Conservation (phyloP, 345 rosid genomes). For the Ricinus communis region DNA sequence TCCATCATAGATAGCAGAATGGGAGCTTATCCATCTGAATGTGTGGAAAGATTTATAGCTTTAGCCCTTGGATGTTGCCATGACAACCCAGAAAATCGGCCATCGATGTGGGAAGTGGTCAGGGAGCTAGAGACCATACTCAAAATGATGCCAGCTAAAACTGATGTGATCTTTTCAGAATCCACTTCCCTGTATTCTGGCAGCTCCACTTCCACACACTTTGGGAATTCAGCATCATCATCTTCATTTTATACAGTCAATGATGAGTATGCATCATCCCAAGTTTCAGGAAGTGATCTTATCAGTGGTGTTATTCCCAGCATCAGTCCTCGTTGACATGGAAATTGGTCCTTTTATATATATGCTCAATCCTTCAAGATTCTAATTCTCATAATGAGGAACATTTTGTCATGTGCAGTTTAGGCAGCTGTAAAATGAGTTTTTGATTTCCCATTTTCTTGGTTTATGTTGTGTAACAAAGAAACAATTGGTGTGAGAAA, state of each 20-base stretch:
- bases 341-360: not conserved
- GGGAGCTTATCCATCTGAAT: constrained; percentile 76
- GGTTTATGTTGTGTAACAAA: not conserved
- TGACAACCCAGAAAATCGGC: constrained; percentile 66
- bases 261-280: constrained; percentile 34
- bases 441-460: not conserved
- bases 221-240: constrained; percentile 40
- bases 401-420: not conserved
- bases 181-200: constrained; percentile 26
- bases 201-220: constrained; percentile 24
- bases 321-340: constrained; percentile 52
- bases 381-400: not conserved
- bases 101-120: constrained; percentile 66
- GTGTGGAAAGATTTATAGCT: constrained; percentile 50
- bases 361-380: not conserved
- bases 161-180: constrained; percentile 3
- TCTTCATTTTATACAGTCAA: constrained; percentile 28
- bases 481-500: not conserved
- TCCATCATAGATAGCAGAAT: constrained; percentile 72
- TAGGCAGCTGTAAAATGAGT: not conserved
- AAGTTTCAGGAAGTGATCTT: constrained; percentile 65
- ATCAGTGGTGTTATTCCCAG: constrained; percentile 55
- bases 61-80: constrained; percentile 70
- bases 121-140: constrained; percentile 70
- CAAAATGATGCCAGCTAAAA: constrained; percentile 53